phyloP scores from a whole-genome alignment of 441 rosid species.

The Hura crepitans region DNA sequence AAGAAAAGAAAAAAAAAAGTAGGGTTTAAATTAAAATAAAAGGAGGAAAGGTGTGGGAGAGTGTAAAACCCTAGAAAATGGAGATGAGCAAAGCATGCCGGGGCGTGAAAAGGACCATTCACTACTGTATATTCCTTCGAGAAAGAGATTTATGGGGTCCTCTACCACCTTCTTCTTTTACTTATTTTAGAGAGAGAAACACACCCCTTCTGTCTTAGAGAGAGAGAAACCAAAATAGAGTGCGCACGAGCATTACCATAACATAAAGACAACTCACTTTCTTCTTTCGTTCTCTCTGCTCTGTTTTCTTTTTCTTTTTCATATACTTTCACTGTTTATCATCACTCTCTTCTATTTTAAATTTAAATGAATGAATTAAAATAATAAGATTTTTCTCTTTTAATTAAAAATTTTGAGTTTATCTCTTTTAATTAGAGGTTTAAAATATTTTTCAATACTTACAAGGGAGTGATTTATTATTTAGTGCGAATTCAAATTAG shows the following conservation, averaged over 20 bases:
- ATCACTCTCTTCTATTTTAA: too few relatives aligned
- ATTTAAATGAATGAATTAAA: too few relatives aligned
- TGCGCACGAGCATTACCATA: constrained; percentile 25
- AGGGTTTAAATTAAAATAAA: not conserved
- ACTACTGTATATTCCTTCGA: constrained; percentile 65
- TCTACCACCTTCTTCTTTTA: too few relatives aligned
- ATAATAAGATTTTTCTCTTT: too few relatives aligned
- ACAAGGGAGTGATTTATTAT: too few relatives aligned
- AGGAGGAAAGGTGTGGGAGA: not conserved
- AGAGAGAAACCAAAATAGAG: not conserved
- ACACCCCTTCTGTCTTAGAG: too few relatives aligned
- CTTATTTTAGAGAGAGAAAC: too few relatives aligned
- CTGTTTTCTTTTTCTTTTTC: constrained; percentile 20
- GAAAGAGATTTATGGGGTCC: constrained; percentile 39
- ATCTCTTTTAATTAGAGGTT: too few relatives aligned
- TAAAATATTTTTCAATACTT: too few relatives aligned
- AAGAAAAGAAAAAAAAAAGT: constrained; percentile 7
- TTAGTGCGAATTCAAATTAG: too few relatives aligned
- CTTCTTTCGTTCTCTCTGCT: not conserved
- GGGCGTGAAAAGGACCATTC: constrained; percentile 47
- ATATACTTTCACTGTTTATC: constrained; percentile 5
- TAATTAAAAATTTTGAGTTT: too few relatives aligned
- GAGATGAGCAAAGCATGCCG: constrained; percentile 36
- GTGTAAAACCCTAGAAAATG: constrained; percentile 48
- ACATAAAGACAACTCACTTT: constrained; percentile 34